A percentile compares a stretch with the other conserved stretches of the same genome.
These are phyloP conservation scores for Geosiphon pyriformis DNA, from an alignment of 192 early-diverging fungal genomes.

Conservation along the genomic window DNA sequence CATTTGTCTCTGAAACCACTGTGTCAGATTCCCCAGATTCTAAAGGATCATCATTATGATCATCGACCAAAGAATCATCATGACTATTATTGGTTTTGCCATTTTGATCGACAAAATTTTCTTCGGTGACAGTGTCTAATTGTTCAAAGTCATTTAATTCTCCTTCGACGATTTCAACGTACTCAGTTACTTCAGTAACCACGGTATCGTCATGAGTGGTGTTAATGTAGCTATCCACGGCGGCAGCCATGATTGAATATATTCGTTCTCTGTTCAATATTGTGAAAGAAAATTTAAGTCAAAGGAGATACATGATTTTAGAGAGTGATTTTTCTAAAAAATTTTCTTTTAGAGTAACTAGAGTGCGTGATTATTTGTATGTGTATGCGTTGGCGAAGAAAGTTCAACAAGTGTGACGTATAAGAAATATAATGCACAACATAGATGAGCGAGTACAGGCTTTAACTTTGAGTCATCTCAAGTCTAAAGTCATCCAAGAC, in stretches of 20 bases:
- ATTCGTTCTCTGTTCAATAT: not conserved
- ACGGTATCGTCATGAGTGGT: not conserved
- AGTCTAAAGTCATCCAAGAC: no score
- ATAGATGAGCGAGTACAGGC: not conserved
- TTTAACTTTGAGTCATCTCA: no score
- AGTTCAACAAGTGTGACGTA: not conserved
- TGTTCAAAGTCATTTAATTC: no score
- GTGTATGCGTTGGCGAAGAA: not conserved
- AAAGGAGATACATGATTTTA: not conserved
- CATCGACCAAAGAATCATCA: not conserved
- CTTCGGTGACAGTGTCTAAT: no score
- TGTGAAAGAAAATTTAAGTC: not conserved
- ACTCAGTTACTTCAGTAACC: not conserved
- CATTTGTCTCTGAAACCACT: not conserved
- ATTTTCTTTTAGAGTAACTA: not conserved
- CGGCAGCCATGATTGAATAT: not conserved
- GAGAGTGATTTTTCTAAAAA: not conserved
- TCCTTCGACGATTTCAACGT: not conserved
- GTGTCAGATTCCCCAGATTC: conserved; percentile 8
- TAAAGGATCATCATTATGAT: not conserved
- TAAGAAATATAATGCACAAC: not conserved
- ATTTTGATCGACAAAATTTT: not conserved
- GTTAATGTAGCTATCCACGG: not conserved
- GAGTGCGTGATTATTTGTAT: not conserved
- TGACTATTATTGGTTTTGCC: not conserved